phyloP scores from a whole-genome alignment of 2,329 filamentous ascomycete species.

The Ceratocystis variospora region DNA sequence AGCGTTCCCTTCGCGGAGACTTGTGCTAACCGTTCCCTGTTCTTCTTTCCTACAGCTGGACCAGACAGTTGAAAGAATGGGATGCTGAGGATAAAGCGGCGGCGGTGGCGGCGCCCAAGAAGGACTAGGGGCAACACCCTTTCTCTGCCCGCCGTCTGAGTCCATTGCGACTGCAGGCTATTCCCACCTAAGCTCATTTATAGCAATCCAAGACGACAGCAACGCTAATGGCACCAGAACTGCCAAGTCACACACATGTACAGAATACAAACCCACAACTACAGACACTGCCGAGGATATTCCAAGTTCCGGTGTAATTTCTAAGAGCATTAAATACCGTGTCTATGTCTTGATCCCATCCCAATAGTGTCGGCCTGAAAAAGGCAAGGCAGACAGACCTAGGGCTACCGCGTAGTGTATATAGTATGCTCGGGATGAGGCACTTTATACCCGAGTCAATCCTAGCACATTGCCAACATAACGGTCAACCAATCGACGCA shows the following conservation, averaged over 20 bases:
- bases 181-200: not conserved
- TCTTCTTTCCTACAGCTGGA: constrained; percentile 28
- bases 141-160: not conserved
- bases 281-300: not conserved
- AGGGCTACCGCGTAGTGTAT: constrained; percentile 15
- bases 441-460: not conserved
- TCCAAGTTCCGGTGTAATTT: not conserved
- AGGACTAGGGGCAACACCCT: constrained; percentile 20
- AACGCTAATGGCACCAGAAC: constrained; percentile 6
- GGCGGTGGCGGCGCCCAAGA: constrained; percentile 25
- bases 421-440: not conserved
- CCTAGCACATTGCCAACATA: not conserved
- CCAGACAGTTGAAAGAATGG: constrained; percentile 33
- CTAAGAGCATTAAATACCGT: not conserved
- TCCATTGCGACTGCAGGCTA: not conserved
- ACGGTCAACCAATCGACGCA: not conserved
- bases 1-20: not conserved
- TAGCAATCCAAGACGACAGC: constrained; percentile 7
- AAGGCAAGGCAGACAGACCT: not conserved
- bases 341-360: not conserved
- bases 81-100: constrained; percentile 31
- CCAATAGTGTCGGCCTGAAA: not conserved
- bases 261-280: constrained; percentile 7
- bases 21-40: not conserved
- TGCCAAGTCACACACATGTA: constrained; percentile 7